These are phyloP conservation scores for Nemania bipapillata DNA, from an alignment of 2,329 filamentous ascomycete genomes.

Conservation along the genomic window DNA sequence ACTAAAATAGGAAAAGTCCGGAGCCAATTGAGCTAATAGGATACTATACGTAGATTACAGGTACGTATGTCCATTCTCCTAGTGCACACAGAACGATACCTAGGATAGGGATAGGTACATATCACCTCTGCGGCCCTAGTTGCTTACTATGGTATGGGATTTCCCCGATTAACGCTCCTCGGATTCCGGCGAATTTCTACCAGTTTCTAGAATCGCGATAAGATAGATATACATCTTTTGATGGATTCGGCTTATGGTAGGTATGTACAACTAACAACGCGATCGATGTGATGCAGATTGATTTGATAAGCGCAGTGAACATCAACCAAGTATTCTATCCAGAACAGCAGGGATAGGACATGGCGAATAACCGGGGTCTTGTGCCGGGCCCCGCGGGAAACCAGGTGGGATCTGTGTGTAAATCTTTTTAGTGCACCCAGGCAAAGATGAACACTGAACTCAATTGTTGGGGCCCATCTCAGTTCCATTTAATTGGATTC, in stretches of 20 bases:
- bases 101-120: neutral
- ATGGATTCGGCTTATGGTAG: too few relatives aligned
- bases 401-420: slow-evolving; percentile 16
- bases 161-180: slow-evolving; percentile 17
- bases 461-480: slow-evolving; percentile 49
- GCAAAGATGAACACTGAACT: slow-evolving; percentile 41
- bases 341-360: slow-evolving; percentile 9
- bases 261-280: neutral
- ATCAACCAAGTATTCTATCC: neutral
- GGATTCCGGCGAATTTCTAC: slow-evolving; percentile 24
- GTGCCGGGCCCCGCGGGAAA: slow-evolving; percentile 31
- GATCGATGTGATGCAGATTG: neutral
- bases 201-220: slow-evolving; percentile 18
- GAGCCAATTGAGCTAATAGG: neutral
- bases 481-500: slow-evolving; percentile 10
- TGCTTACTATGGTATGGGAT: slow-evolving; percentile 34
- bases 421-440: slow-evolving; percentile 11
- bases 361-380: neutral
- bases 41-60: slow-evolving; percentile 5
- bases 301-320: slow-evolving; percentile 17
- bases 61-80: neutral
- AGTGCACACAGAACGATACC: neutral
- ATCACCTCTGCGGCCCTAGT: slow-evolving; percentile 4
- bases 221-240: too few relatives aligned
- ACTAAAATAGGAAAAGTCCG: slow-evolving; percentile 18